Conservation (phyloP, 225 moss, liverwort and hornwort species). For the Sphagnum contortum region DNA sequence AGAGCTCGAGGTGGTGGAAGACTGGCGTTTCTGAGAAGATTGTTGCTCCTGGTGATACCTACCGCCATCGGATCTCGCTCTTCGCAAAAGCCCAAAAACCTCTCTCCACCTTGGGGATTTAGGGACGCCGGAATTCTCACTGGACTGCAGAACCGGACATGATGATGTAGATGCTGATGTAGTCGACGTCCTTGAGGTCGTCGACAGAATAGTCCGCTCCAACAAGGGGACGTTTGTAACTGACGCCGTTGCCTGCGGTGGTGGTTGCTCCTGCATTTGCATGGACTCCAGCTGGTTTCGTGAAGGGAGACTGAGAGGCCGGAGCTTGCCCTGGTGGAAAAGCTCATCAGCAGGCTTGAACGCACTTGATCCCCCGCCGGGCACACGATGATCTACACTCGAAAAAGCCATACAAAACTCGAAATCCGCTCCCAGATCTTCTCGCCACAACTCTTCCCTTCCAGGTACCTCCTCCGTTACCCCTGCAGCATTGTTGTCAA, state of each 20-base stretch:
- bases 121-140: slow-evolving; percentile 15
- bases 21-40: no score
- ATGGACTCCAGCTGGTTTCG: no score
- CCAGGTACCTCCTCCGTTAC: slow-evolving; percentile 24
- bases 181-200: no score
- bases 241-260: no score
- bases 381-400: slow-evolving; percentile 3
- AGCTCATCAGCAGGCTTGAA: slow-evolving; percentile 86
- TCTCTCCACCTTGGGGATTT: slow-evolving; percentile 85
- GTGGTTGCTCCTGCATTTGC: slow-evolving; percentile 10
- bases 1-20: no score
- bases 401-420: slow-evolving; percentile 65
- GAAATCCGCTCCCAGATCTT: slow-evolving; percentile 56
- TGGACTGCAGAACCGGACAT: no score
- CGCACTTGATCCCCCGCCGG: slow-evolving; percentile 37
- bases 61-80: slow-evolving; percentile 81
- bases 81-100: slow-evolving; percentile 65
- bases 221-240: no score
- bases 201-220: no score
- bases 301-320: slow-evolving; percentile 21
- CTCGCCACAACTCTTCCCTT: slow-evolving; percentile 18
- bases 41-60: slow-evolving; percentile 6
- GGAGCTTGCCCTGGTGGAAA: slow-evolving; percentile 77
- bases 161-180: no score
- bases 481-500: slow-evolving; percentile 20